Base-by-base conservation (phyloP, 2,329 filamentous ascomycete species). In the Sporothrix humicola region DNA sequence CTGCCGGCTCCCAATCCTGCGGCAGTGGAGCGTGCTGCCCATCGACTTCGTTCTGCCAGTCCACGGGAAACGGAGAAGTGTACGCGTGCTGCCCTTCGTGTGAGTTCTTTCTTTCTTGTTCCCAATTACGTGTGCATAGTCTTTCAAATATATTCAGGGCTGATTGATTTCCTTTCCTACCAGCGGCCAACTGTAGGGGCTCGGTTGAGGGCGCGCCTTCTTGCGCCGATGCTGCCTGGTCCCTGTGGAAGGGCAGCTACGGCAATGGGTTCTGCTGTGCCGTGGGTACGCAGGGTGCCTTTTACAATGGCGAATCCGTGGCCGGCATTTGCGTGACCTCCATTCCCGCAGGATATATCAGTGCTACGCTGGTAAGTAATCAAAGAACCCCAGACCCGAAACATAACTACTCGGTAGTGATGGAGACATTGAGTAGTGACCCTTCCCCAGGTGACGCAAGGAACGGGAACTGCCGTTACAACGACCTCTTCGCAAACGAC, bases 211-310 rank as follows among this genome's bases (percentile, higher is more conserved):
- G 54, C 54, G 54, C 54, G 23, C 54, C 54, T 58, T 58, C 54
- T 58, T 58, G 54, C 54, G 54, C 54, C 54, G 23, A 20, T 20
- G 54, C 54, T 58, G 54, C 54, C 9, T 58, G 54, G 54, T 58
- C 54, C n/a, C 23, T 58, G n/a, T 58, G 54, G 54, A 58, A 58
- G 54, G 54, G 54, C 54, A 58, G 54, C n/a, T 58, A 58, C 54
- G 54, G 54, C 20, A 58, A 58, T 58, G 54, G 54, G 54, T 58
- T 58, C 54, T 58, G 54, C 54, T 58, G 54, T n/a, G 54, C 9
- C n/a, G n/a, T 58, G 54, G 54, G 54, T 17, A 58, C 20, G 54
- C 54, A 58, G 54, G 54, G 54, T 10, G 54, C n/a, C 54, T 58
- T 58, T 20, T 58, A 58, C 54, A 58, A 58, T 20, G 54, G 54